Conservation (phyloP, 2,329 filamentous ascomycete species). For the Lasiodiplodia citricola region DNA sequence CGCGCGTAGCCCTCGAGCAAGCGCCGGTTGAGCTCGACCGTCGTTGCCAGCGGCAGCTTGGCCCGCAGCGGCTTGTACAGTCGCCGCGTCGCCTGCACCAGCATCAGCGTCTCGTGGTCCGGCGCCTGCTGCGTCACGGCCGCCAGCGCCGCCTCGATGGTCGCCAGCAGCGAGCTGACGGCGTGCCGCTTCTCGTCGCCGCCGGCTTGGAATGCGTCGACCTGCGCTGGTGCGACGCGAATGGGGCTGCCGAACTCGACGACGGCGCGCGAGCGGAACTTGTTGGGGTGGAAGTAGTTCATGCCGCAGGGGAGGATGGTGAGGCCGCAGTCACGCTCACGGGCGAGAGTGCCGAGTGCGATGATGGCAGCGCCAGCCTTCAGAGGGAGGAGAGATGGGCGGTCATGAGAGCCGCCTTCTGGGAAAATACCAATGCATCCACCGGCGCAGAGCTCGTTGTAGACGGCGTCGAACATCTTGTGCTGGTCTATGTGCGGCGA, state of each 20-base stretch:
- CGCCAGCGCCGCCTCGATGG: constrained; percentile 14
- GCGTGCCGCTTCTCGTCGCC: constrained; percentile 20
- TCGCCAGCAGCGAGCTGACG: constrained; percentile 19
- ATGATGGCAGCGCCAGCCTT: constrained; percentile 28
- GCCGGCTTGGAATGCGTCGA: constrained; percentile 19
- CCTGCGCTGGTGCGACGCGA: constrained; percentile 9
- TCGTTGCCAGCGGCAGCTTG: constrained; percentile 23
- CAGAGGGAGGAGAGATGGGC: constrained; percentile 24
- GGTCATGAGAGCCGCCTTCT: constrained; percentile 28
- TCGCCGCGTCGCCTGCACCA: constrained; percentile 27
- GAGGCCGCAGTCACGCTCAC: constrained; percentile 15
- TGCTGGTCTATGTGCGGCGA: constrained; percentile 28
- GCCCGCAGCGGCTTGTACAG: constrained; percentile 26
- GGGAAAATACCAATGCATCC: constrained; percentile 29
- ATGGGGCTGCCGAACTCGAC: constrained; percentile 27
- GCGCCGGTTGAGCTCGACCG: constrained; percentile 27
- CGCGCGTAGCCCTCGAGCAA: constrained; percentile 28
- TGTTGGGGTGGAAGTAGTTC: constrained; percentile 28
- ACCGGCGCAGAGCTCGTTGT: constrained; percentile 16
- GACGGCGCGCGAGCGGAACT: constrained; percentile 27
- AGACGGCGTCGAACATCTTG: constrained; percentile 28
- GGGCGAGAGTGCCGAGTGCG: constrained; percentile 22
- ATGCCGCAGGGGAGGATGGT: constrained; percentile 24
- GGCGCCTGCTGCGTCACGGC: constrained; percentile 22
- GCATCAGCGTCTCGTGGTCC: constrained; percentile 27